Conservation (phyloP, 202 grass and related monocot species). For the Hordeum pubiflorum region DNA sequence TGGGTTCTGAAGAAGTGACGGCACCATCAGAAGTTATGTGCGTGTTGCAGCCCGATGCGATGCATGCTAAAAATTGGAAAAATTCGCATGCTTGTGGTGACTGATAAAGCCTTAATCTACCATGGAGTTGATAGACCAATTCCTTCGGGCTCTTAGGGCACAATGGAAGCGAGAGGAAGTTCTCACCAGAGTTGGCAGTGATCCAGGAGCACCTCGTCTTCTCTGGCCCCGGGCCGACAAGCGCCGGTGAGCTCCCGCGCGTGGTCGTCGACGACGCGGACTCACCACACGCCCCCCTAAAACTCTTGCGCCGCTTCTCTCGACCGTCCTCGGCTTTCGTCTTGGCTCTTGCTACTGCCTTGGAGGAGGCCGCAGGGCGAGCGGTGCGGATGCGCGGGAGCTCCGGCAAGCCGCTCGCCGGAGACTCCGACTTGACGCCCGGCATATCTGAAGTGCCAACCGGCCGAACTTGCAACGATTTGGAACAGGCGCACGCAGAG, state of each 20-base stretch:
- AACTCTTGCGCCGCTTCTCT: neutral
- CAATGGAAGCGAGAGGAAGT: neutral
- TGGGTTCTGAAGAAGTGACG: slow-evolving; percentile 33
- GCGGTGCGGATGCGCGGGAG: neutral
- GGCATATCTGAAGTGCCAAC: slow-evolving; percentile 3
- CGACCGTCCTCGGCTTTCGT: neutral
- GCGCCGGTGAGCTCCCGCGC: neutral
- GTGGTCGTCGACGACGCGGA: neutral
- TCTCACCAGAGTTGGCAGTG: slow-evolving; percentile 5
- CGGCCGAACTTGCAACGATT: neutral
- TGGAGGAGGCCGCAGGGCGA: neutral
- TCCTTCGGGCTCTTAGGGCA: no score
- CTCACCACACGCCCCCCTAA: neutral
- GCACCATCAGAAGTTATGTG: neutral
- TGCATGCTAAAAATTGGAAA: neutral
- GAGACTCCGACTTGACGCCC: neutral
- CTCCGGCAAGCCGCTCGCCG: slow-evolving; percentile 3
- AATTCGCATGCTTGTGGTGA: neutral
- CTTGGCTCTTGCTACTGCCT: neutral
- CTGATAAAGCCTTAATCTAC: no score
- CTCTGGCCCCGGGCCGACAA: neutral
- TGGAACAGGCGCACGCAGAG: neutral
- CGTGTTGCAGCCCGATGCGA: neutral
- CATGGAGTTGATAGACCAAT: no score
- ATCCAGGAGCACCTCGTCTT: slow-evolving; percentile 57